Percentiles rank a stretch among this genome's conserved stretches.
phyloP scores from a whole-genome alignment of 768 basidiomycete species.

The Agrocybe praecox region DNA sequence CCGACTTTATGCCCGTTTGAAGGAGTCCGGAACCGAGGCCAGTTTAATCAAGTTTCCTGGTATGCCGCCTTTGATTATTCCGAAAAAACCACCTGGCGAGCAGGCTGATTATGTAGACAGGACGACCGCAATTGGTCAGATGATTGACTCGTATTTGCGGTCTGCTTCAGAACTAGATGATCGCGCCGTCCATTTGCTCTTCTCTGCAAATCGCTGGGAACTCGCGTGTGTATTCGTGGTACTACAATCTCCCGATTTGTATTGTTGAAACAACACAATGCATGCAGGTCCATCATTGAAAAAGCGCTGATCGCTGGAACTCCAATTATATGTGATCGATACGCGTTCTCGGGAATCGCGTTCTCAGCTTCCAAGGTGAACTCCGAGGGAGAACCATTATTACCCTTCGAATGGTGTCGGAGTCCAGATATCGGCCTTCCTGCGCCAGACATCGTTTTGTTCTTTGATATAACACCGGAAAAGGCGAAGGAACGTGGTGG shows the following conservation, averaged over 20 bases:
- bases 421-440: slow-evolving; percentile 88
- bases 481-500: slow-evolving; percentile 70
- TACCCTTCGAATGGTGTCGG: slow-evolving; percentile 83
- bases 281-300: slow-evolving; percentile 60
- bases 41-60: slow-evolving; percentile 89
- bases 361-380: slow-evolving; percentile 69
- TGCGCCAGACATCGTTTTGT: slow-evolving; percentile 84
- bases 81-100: neutral
- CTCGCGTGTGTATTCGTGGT: slow-evolving; percentile 59
- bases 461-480: slow-evolving; percentile 81
- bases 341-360: slow-evolving; percentile 95
- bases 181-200: slow-evolving; percentile 88
- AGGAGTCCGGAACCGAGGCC: slow-evolving; percentile 44
- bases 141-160: slow-evolving; percentile 92
- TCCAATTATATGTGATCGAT: slow-evolving; percentile 86
- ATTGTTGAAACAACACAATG: neutral
- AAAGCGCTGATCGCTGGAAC: slow-evolving; percentile 61
- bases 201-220: slow-evolving; percentile 98
- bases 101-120: slow-evolving; percentile 57
- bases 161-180: slow-evolving; percentile 89
- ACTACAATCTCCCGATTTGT: neutral
- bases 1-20: slow-evolving; percentile 57
- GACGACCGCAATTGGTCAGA: slow-evolving; percentile 85
- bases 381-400: slow-evolving; percentile 26
- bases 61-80: slow-evolving; percentile 32